Conservation (phyloP, 345 rosid species). For the Cardamine occulta region DNA sequence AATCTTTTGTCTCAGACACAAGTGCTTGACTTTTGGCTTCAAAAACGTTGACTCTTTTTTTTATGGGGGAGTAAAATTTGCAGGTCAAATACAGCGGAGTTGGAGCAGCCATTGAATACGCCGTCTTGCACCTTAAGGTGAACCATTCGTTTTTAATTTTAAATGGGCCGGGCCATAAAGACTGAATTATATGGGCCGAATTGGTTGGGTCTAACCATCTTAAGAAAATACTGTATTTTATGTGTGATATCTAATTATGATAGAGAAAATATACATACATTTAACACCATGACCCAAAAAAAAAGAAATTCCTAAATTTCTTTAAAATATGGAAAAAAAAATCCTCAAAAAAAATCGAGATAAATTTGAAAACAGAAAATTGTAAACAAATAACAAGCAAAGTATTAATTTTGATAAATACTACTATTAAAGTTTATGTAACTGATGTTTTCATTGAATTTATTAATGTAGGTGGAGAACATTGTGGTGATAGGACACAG, state of each 20-base stretch:
- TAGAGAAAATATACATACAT: not conserved
- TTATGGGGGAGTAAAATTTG: not conserved
- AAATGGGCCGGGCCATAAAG: constrained; percentile 8
- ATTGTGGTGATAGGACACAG: constrained; percentile 98
- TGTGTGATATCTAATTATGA: constrained; percentile 5
- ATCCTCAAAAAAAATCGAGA: not conserved
- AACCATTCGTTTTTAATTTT: constrained; percentile 9
- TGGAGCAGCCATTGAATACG: constrained; percentile 93
- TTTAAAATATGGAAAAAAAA: not conserved
- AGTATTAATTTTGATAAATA: not conserved
- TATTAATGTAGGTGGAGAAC: constrained; percentile 60
- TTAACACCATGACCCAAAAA: not conserved
- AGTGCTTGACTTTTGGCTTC: constrained; percentile 5
- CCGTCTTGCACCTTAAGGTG: constrained; percentile 97
- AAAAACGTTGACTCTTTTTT: not conserved
- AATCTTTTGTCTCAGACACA: not conserved
- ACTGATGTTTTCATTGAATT: not conserved
- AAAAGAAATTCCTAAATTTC: too few species aligned
- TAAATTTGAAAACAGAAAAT: too few species aligned
- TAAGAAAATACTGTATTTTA: not conserved
- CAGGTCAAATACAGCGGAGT: constrained; percentile 61
- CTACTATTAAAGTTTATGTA: not conserved
- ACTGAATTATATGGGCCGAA: not conserved
- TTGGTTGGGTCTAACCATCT: not conserved
- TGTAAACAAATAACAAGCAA: not conserved